These are phyloP conservation scores for Pestalotiopsis sp. DNA, from an alignment of 2,329 filamentous ascomycete genomes.

Conservation along the genomic window DNA sequence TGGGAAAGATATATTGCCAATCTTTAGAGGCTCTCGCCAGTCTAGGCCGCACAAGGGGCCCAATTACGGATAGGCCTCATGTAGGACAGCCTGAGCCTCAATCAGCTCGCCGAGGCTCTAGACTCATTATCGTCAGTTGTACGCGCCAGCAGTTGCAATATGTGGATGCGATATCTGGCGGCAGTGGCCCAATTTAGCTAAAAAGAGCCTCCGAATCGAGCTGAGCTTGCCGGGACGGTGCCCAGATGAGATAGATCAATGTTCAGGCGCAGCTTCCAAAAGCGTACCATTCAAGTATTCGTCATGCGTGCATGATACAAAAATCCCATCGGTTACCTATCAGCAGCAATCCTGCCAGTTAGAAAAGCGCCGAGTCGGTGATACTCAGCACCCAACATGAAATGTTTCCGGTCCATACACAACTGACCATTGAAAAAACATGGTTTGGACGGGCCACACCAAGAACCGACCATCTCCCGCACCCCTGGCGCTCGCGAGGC, in stretches of 20 bases:
- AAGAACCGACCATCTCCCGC: not conserved
- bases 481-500: not conserved
- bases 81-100: not conserved
- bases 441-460: not conserved
- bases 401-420: not conserved
- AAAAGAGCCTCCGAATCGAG: not conserved
- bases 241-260: not conserved
- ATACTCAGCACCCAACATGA: not conserved
- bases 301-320: not conserved
- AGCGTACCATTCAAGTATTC: not conserved
- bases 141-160: not conserved
- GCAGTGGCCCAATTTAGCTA: not conserved
- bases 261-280: not conserved
- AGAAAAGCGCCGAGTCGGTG: not conserved
- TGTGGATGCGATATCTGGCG: slow-evolving; percentile 1
- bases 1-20: not conserved
- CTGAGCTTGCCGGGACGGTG: not conserved
- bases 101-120: not conserved
- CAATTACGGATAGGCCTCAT: not conserved
- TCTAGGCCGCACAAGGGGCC: not conserved
- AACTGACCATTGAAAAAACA: not conserved
- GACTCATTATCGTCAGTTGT: not conserved
- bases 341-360: not conserved
- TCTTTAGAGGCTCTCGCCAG: not conserved
- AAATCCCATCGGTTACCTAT: not conserved